Base-by-base conservation (phyloP, 1,284 basidiomycete genomes). In the Ganoderma lucidum region DNA sequence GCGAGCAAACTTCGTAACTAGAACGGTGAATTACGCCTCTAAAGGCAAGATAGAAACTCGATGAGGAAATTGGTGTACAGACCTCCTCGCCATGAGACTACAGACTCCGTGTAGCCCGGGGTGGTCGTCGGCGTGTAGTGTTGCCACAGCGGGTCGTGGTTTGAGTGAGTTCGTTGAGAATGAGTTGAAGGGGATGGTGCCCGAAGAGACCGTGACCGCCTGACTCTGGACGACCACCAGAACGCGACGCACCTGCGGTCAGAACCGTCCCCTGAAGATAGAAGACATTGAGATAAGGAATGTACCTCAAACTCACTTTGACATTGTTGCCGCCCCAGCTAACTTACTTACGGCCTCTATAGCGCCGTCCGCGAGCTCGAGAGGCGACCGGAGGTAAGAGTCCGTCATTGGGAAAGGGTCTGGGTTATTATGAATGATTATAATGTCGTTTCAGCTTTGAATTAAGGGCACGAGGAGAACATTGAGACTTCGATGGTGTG, bases 11-110 rank as follows among this genome's bases (percentile, higher is more conserved):
- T 39, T 41, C 61, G 68, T 61, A 67, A 60, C 66, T 15, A n/a
- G 64, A 59, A 59, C 15, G 17, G 39, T 55, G 39, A 48, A 48
- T 45, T 68, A 65, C 60, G 39, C 66, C 68, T 12, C 15, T 60
- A 72, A 68, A 63, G 71, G 68, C 58, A 69, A 72, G 55, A 48
- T 69, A 70, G 68, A 70, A 72, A 51, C 68, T 70, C 42, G 45
- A 70, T 66, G 66, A 30, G 65, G 71, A 64, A 69, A 63, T 63
- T 53, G 28, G 37, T 42, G 48, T 60, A 60, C 53, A 30, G 14
- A 35, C 53, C 53, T 55, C 53, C 53, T 51, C 23, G 4, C 12
- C 23, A 28, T 41, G 12, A 23, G 3, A 28, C 23, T 28, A 28
- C 48, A 51, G 23, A 28, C 23, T 14, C 48, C 23, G 23, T 51